Percentiles rank a stretch among this genome's conserved stretches.
phyloP scores from a whole-genome alignment of 2,329 filamentous ascomycete species.

The Trichoderma pleuroti region DNA sequence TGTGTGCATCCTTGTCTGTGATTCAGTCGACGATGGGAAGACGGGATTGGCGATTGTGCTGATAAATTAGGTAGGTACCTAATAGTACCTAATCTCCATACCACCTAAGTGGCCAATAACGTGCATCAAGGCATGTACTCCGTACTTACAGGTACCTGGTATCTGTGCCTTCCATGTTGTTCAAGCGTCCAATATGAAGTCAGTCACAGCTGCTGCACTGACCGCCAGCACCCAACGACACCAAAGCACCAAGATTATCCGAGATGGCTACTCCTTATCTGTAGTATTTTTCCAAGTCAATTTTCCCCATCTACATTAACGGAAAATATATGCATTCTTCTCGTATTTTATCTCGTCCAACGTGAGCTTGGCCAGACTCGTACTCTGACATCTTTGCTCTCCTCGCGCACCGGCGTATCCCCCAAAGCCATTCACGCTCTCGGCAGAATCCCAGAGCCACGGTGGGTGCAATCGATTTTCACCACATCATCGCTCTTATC shows the following conservation, averaged over 20 bases:
- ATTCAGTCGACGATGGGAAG: not conserved
- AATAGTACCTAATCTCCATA: too few species aligned
- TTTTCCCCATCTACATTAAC: not conserved
- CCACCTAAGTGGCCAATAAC: too few species aligned
- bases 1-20: not conserved
- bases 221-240: not conserved
- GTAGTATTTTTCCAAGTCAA: too few species aligned
- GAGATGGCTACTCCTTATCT: too few species aligned
- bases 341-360: not conserved
- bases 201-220: not conserved
- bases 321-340: not conserved
- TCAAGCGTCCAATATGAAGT: not conserved
- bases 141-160: too few species aligned
- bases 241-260: not conserved
- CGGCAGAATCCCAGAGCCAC: not conserved
- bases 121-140: too few species aligned
- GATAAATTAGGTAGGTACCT: too few species aligned
- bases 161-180: not conserved
- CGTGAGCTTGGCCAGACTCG: not conserved
- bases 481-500: not conserved
- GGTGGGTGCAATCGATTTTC: not conserved
- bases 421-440: not conserved
- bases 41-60: not conserved
- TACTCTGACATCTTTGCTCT: not conserved
- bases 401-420: not conserved